These are phyloP conservation scores for Begonia loranthoides DNA, from an alignment of 306 rosid species.

Conservation along the genomic window DNA sequence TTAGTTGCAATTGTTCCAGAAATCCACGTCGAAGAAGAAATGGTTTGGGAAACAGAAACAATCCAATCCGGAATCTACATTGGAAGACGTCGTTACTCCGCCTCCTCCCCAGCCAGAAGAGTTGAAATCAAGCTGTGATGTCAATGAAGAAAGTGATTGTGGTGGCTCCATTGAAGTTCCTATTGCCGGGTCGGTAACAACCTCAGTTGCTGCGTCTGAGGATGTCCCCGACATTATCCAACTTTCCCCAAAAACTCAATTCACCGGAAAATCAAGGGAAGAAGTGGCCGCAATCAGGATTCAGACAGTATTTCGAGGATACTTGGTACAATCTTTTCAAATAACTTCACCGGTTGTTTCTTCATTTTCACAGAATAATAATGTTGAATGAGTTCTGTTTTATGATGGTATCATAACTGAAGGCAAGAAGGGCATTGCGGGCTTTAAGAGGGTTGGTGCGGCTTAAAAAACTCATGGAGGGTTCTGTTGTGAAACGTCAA, in stretches of 20 bases:
- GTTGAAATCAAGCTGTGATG: slow-evolving; percentile 29
- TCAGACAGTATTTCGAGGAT: slow-evolving; percentile 92
- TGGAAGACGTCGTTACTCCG: slow-evolving; percentile 21
- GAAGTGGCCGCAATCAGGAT: slow-evolving; percentile 77
- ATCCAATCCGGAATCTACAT: slow-evolving; percentile 25
- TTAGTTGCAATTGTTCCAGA: slow-evolving; percentile 22
- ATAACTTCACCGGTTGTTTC: too few species aligned
- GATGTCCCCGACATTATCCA: slow-evolving; percentile 21
- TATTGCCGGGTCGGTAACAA: slow-evolving; percentile 4
- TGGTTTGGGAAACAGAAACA: slow-evolving; percentile 89
- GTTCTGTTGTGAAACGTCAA: slow-evolving; percentile 84
- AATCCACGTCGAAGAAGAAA: slow-evolving; percentile 77
- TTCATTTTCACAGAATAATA: too few species aligned
- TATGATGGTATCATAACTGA: slow-evolving; percentile 7
- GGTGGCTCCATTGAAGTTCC: slow-evolving; percentile 32
- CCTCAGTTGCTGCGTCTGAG: slow-evolving; percentile 11
- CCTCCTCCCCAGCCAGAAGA: slow-evolving; percentile 51
- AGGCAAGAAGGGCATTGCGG: slow-evolving; percentile 90
- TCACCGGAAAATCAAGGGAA: slow-evolving; percentile 52
- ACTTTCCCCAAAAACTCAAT: slow-evolving; percentile 21
- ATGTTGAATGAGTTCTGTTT: too few species aligned
- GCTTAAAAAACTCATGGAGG: slow-evolving; percentile 78
- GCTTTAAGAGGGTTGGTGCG: slow-evolving; percentile 88
- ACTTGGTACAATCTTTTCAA: slow-evolving; percentile 37
- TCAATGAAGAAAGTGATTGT: slow-evolving; percentile 30